A percentile compares a stretch with the other conserved stretches of the same genome.
Conservation (phyloP, 345 rosid species). For the Euphorbia pulcherrima region DNA sequence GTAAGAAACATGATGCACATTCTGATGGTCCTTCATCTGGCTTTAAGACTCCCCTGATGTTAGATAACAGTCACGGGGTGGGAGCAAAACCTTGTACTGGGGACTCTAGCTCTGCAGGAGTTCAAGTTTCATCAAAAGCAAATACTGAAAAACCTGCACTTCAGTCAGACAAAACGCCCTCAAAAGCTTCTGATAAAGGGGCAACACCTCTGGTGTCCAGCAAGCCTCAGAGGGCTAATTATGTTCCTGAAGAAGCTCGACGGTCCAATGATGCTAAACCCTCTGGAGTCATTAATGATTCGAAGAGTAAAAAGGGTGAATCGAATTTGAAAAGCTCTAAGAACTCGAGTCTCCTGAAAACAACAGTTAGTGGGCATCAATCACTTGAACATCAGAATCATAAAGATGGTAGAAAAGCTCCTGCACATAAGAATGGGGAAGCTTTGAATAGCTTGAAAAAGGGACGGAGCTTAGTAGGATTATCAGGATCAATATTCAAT, state of each 20-base stretch:
- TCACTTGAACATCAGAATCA: conserved; percentile 13
- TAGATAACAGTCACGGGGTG: conserved; percentile 25
- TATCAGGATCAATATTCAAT: conserved; percentile 39
- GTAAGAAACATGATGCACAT: conserved; percentile 25
- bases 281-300: not conserved
- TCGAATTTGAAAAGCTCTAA: conserved; percentile 30
- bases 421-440: conserved; percentile 28
- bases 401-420: conserved; percentile 25
- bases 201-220: conserved; percentile 18
- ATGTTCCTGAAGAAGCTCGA: conserved; percentile 19
- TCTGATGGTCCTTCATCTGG: conserved; percentile 29
- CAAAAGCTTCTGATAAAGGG: conserved; percentile 24
- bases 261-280: conserved; percentile 13
- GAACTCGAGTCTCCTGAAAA: conserved; percentile 11
- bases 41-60: conserved; percentile 24
- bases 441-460: conserved; percentile 29
- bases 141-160: conserved; percentile 18
- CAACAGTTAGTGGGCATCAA: conserved; percentile 15
- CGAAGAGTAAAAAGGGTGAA: conserved; percentile 22
- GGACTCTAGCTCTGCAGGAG: conserved; percentile 26
- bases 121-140: conserved; percentile 22
- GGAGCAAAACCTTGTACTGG: conserved; percentile 34
- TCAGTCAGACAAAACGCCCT: conserved; percentile 16
- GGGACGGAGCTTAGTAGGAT: conserved; percentile 40
- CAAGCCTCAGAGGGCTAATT: conserved; percentile 14